These are phyloP conservation scores for Farysia itapuensis DNA, from an alignment of 1,284 basidiomycete species.

Conservation along the genomic window DNA sequence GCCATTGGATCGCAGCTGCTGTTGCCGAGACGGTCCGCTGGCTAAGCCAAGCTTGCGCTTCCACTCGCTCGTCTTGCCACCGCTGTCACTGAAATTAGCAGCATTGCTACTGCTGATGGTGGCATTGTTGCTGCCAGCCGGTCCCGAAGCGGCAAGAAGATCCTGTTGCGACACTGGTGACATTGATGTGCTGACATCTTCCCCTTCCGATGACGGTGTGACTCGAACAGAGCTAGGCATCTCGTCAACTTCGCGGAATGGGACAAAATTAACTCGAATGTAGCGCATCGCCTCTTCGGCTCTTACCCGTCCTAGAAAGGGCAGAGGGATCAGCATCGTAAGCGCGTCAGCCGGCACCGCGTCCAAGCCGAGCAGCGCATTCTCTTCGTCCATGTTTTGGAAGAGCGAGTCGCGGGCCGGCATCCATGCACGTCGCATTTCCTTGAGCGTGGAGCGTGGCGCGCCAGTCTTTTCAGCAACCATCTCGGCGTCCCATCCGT, in stretches of 20 bases:
- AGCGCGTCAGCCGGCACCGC: constrained; percentile 29
- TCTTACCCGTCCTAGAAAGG: constrained; percentile 14
- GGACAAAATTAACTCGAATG: constrained; percentile 41
- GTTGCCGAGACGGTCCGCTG: no score
- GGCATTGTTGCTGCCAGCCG: constrained; percentile 2
- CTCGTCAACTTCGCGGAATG: constrained; percentile 8
- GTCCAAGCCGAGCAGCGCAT: constrained; percentile 34
- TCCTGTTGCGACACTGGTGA: not conserved
- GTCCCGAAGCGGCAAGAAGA: not conserved
- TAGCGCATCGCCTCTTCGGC: constrained; percentile 24
- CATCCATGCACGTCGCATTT: not conserved
- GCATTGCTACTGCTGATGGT: no score
- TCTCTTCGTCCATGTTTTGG: constrained; percentile 18
- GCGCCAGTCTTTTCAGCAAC: constrained; percentile 2
- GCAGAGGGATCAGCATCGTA: constrained; percentile 51
- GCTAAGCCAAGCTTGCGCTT: constrained; percentile 30
- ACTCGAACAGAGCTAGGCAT: not conserved
- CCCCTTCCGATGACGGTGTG: not conserved
- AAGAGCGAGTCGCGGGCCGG: constrained; percentile 1
- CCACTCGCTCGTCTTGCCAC: no score
- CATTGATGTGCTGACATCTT: not conserved
- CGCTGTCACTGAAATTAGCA: no score
- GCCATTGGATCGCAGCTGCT: not conserved
- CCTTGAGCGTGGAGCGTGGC: not conserved
- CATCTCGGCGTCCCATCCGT: constrained; percentile 20